Evolutionary conservation across 1,284 basidiomycete species (phyloP).

Genomic region (Pseudomicrostroma phylloplanum): DNA sequence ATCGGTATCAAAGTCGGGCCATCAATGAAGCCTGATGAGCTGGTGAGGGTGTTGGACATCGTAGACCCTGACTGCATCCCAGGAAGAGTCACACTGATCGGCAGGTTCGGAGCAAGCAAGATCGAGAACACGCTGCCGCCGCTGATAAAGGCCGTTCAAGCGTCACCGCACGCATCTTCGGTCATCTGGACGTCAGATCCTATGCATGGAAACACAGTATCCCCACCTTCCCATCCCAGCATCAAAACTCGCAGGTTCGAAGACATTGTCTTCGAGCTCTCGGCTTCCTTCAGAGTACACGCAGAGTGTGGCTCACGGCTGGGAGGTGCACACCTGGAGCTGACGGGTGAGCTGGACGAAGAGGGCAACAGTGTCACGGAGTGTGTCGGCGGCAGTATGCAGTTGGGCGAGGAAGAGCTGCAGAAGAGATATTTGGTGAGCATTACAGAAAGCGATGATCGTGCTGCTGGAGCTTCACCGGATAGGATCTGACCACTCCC

Average conservation of each 20-base stretch:
- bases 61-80: conserved; percentile 76
- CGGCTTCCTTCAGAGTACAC: conserved; percentile 54
- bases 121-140: conserved; percentile 62
- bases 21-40: conserved; percentile 70
- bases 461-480: too few relatives aligned
- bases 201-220: conserved; percentile 75
- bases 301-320: conserved; percentile 64
- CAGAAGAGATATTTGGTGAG: conserved; percentile 56
- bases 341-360: conserved; percentile 89
- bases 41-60: conserved; percentile 72
- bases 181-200: conserved; percentile 94
- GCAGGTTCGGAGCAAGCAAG: conserved; percentile 83
- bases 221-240: conserved; percentile 36
- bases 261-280: conserved; percentile 74
- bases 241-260: conserved; percentile 72
- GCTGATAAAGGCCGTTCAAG: conserved; percentile 77
- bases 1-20: conserved; percentile 96
- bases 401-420: conserved; percentile 56
- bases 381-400: conserved; percentile 59
- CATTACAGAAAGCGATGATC: conserved; percentile 17
- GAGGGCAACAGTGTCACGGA: conserved; percentile 81
- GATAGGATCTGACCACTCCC: too few relatives aligned
- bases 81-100: conserved; percentile 83
- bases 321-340: conserved; percentile 92
- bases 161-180: conserved; percentile 64